Evolutionary conservation across 495 filamentous ascomycete species (phyloP), one percentile per base, ranked within the genome.

Genomic region (Glarea lozoyensis): DNA sequence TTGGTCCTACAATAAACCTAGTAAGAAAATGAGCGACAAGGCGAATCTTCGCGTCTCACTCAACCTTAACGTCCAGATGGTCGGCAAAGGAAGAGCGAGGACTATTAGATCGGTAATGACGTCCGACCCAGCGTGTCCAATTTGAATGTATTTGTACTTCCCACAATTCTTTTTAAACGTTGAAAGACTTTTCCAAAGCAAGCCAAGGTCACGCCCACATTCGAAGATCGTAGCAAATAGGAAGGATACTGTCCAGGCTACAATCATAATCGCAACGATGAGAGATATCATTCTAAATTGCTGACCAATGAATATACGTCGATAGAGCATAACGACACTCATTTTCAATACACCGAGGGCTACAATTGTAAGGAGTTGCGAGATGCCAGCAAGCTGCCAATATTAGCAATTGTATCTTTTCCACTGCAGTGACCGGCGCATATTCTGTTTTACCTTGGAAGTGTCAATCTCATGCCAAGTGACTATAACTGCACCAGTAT

Each of bases 81-180:
- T 16, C 9, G 37, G 37, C 25, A 39, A n/a, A 7, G 36, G 33
- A 5, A 48, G 33, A 9, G 35, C 27, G 11, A 50, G 44, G 12
- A 50, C 34, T 6, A 50, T 45, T 15, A 49, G 19, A 29, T 49
- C 46, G n/a, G 45, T 48, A 9, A 18, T 24, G 16, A 48, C 37
- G 23, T 48, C 45, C 7, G 45, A 43, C 6, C 9, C 37, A 23
- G 36, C 23, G 39, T 45, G 40, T 17, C 24, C 45, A 2, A 48
- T 37, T 27, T 48, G 45, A 24, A 47, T 47, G 18, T 20, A 16
- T 20, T 47, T 47, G 37, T 47, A 47, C 17, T 32, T 47, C 19
- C 37, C 23, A 23, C 44, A 47, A 13, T 43, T 21, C 21, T 30
- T 15, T 38, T 47, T 47, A 23, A 29, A 29, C n/a, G 25, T 29